Evolutionary conservation across 148 eudicot genomes (phyloP).

Genomic region (Dianthus caryophyllus): DNA sequence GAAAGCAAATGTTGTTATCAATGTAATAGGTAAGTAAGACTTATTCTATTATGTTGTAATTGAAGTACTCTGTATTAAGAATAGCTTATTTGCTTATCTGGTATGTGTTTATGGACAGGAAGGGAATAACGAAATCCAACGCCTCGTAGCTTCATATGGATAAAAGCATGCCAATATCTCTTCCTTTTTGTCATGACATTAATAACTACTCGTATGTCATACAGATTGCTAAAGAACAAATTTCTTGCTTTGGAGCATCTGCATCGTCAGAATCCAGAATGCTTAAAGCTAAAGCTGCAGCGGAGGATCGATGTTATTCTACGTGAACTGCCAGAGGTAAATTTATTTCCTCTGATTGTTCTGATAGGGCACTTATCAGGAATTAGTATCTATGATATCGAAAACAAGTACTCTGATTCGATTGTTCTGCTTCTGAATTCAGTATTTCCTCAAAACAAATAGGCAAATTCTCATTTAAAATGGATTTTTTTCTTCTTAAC

Average conservation of each 20-base stretch:
- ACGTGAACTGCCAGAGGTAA: conserved; percentile 74
- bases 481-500: no score
- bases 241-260: conserved; percentile 89
- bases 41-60: neutral
- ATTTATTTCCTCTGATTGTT: conserved; percentile 3
- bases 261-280: conserved; percentile 68
- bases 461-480: no score
- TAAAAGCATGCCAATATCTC: neutral
- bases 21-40: conserved; percentile 67
- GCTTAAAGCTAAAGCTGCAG: conserved; percentile 94
- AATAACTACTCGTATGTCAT: conserved; percentile 15
- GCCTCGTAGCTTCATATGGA: neutral
- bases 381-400: neutral
- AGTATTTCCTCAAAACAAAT: neutral
- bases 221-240: conserved; percentile 93
- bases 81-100: conserved; percentile 3
- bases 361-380: neutral
- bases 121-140: conserved; percentile 41
- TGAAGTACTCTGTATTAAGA: neutral
- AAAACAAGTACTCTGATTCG: neutral
- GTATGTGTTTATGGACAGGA: conserved; percentile 38
- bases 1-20: conserved; percentile 98
- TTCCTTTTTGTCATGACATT: neutral
- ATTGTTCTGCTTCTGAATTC: neutral
- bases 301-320: conserved; percentile 78